Conservation (phyloP, 2,329 filamentous ascomycete species). For the Neobulgaria alba region DNA sequence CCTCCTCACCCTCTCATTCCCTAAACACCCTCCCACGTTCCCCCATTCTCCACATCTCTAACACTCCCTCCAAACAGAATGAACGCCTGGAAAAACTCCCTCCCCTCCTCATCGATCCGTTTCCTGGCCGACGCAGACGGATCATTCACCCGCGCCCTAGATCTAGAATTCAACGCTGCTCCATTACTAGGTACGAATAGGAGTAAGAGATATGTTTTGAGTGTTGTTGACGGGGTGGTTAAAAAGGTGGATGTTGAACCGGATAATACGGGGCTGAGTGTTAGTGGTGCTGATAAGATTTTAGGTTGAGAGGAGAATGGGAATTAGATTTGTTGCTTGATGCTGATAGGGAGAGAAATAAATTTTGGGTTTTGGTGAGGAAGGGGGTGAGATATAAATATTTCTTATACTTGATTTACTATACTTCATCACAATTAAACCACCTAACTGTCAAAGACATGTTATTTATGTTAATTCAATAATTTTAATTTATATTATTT, state of each 20-base stretch:
- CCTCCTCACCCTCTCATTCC: background rate
- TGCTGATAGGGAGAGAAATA: no score
- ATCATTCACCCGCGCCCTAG: conserved; percentile 73
- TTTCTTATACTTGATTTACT: no score
- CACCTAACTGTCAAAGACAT: no score
- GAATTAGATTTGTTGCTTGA: no score
- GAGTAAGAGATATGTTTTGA: conserved; percentile 80
- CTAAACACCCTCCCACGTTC: background rate
- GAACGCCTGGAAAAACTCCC: conserved; percentile 75
- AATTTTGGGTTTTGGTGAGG: no score
- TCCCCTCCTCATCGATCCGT: conserved; percentile 75
- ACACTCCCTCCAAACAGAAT: conserved; percentile 44
- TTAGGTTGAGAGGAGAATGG: no score
- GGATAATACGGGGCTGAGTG: conserved; percentile 73
- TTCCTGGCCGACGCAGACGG: conserved; percentile 78
- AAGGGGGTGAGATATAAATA: no score
- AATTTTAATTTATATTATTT: no score
- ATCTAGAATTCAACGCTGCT: conserved; percentile 70
- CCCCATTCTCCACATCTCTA: background rate
- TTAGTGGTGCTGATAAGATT: conserved; percentile 22
- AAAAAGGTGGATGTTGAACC: conserved; percentile 77
- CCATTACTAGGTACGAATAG: conserved; percentile 74
- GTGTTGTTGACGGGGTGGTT: conserved; percentile 77
- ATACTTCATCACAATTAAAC: no score
- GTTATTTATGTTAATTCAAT: no score